Base-by-base conservation (phyloP, 2,329 filamentous ascomycete species). In the Colletotrichum eleusines region DNA sequence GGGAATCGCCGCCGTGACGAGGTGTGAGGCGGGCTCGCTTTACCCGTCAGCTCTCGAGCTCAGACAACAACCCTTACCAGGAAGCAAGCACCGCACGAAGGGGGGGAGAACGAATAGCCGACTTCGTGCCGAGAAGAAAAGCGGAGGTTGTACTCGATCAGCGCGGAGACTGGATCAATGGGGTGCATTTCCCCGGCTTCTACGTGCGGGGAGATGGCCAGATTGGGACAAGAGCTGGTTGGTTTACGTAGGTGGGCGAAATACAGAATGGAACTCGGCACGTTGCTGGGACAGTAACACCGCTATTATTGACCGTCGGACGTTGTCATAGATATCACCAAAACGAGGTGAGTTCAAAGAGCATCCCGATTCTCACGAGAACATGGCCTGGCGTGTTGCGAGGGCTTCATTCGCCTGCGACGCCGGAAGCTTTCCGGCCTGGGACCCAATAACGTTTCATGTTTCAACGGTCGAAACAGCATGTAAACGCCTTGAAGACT, bases 391-490 rank as follows among this genome's bases (percentile, higher is more conserved):
- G 20, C 35, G 11, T 51, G 46, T 54, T 38, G 28, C 46, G 35
- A 63, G 20, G 26, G 55, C 46, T 55, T 66, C 31, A 26, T 23
- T 20, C 46, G 31, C n/a, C n/a, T n/a, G 35, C 38, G 18, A 59
- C 38, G 23, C 33, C 35, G 28, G 42, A 33, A 14, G n/a, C 12
- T 44, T 35, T 20, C 55, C 28, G 26, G 5, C 44, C 23, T 40
- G 9, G 51, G 51, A 4, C 12, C n/a, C 44, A 46, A 8, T 67
- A 70, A 61, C 67, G 31, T 62, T 51, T 67, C 57, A 57, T 50
- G 67, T 67, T 70, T 70, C 55, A 58, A 31, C 28, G 51, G 63
- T 62, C 50, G 28, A 44, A 67, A 62, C 51, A 23, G 12, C 4
- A 31, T 35, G 50, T 18, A 50, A 35, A n/a, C n/a, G n/a, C 16